Evolutionary conservation across 108 stramenopile species (phyloP).

Genomic region (Skeletonema marinoi): DNA sequence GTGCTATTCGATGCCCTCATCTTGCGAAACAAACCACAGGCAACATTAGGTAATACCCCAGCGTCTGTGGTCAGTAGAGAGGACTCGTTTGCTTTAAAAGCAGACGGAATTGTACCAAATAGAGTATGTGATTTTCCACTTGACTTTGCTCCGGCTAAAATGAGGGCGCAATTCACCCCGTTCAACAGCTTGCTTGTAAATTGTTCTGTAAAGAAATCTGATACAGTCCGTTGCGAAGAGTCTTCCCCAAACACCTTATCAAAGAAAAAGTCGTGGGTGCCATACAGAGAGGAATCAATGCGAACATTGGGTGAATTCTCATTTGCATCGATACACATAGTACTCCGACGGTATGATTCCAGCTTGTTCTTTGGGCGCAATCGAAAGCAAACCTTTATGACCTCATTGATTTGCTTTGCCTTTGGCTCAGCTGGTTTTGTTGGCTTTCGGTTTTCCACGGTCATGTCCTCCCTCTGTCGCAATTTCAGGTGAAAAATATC

Average conservation of each 20-base stretch:
- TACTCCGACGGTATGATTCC: conserved; percentile 12
- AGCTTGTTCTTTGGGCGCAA: conserved; percentile 9
- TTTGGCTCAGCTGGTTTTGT: neutral
- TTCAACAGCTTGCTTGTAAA: conserved; percentile 12
- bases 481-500: conserved; percentile 5
- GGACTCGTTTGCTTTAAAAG: neutral
- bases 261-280: conserved; percentile 1
- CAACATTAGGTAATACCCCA: neutral
- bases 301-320: conserved; percentile 1
- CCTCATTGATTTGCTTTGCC: neutral
- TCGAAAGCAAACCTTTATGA: conserved; percentile 6
- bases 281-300: neutral
- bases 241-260: conserved; percentile 15
- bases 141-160: conserved; percentile 7
- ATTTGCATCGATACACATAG: conserved; percentile 13
- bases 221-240: conserved; percentile 3
- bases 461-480: neutral
- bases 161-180: conserved; percentile 8
- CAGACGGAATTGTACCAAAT: neutral
- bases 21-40: neutral
- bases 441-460: neutral
- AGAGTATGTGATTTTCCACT: conserved; percentile 19
- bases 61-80: neutral
- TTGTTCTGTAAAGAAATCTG: conserved; percentile 3
- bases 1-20: neutral